Evolutionary conservation across 331 rosid species (phyloP).

Genomic region (Phaseolus coccineus): DNA sequence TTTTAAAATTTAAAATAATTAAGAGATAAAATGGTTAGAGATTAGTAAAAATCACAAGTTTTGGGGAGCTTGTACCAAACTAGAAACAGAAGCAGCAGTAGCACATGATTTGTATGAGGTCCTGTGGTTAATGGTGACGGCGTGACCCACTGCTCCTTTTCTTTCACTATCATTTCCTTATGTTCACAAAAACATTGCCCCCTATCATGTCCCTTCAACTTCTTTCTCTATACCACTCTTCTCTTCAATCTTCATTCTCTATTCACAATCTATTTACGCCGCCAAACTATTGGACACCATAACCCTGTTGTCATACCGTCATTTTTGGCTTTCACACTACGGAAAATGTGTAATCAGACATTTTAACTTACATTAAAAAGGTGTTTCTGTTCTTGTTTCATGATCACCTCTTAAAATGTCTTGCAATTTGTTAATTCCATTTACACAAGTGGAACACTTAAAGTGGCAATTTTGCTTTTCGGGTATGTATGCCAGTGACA

Average conservation of each 20-base stretch:
- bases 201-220: neutral
- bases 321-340: neutral
- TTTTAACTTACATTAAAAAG: neutral
- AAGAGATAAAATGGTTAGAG: too few species aligned
- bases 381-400: neutral
- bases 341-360: neutral
- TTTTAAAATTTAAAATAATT: too few species aligned
- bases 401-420: neutral
- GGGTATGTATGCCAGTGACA: neutral
- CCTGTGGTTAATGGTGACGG: neutral
- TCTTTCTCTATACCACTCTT: neutral
- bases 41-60: too few species aligned
- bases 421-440: neutral
- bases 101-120: neutral
- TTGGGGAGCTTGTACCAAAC: too few species aligned
- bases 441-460: neutral
- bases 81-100: too few species aligned
- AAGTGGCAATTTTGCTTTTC: neutral
- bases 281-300: conserved; percentile 29
- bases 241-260: neutral
- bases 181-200: conserved; percentile 26
- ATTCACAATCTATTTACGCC: neutral
- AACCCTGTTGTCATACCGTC: neutral
- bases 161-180: neutral
- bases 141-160: conserved; percentile 16